A percentile compares a stretch with the other conserved stretches of the same genome.
Evolutionary conservation across 192 early-diverging fungal species (phyloP).

Genomic region (Rhizophagus sp.): DNA sequence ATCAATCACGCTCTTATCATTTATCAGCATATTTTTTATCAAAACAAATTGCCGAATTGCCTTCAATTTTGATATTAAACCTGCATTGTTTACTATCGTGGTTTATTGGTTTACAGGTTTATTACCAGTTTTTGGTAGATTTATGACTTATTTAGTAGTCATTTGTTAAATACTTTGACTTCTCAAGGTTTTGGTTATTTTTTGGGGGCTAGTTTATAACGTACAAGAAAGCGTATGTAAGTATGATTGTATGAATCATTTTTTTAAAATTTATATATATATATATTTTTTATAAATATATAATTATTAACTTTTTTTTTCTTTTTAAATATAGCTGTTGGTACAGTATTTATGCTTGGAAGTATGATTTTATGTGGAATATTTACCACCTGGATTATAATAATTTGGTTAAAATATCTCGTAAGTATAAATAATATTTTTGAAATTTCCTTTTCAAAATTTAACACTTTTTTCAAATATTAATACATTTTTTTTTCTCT

Average conservation of each 20-base stretch:
- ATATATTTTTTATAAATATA: too few relatives aligned
- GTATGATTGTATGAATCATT: neutral
- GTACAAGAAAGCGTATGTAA: neutral
- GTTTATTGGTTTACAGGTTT: conserved; percentile 13
- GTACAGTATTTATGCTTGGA: conserved; percentile 16
- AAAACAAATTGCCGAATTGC: too few relatives aligned
- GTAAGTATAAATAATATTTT: neutral
- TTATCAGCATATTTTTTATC: neutral
- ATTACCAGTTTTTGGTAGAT: neutral
- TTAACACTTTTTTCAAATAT: neutral
- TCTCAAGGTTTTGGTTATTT: conserved; percentile 27
- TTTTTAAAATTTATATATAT: too few relatives aligned
- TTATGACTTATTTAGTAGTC: neutral
- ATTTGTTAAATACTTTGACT: neutral
- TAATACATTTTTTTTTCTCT: neutral
- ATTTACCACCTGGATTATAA: neutral
- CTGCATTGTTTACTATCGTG: too few relatives aligned
- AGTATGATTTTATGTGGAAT: conserved; percentile 9
- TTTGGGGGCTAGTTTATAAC: conserved; percentile 3
- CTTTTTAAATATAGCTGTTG: neutral
- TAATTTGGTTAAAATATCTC: conserved; percentile 5
- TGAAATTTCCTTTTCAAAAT: too few relatives aligned
- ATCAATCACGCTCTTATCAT: conserved; percentile 24
- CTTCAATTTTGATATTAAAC: too few relatives aligned
- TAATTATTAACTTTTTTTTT: neutral